A percentile compares a stretch with the other conserved stretches of the same genome.
Evolutionary conservation across 1,139 yeast species (phyloP).

Genomic region (Nematodospora anomalae): DNA sequence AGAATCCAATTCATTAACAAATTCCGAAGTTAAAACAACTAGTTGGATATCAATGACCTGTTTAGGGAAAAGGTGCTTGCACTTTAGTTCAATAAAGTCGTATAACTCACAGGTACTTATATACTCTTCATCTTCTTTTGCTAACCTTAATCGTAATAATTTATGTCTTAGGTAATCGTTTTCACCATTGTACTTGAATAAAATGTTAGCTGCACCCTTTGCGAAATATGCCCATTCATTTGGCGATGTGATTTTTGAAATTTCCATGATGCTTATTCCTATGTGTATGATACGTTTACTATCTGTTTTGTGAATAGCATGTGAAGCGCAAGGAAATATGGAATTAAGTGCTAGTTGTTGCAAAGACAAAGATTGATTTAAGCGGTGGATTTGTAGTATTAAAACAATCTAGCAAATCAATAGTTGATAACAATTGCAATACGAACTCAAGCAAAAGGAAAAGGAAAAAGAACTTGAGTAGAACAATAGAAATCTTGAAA

Average conservation of each 20-base stretch:
- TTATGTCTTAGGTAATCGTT: constrained; percentile 38
- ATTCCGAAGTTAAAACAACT: constrained; percentile 36
- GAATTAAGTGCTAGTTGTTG: no score
- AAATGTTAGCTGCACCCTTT: constrained; percentile 48
- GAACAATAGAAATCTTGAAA: no score
- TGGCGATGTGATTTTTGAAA: constrained; percentile 41
- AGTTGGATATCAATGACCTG: constrained; percentile 42
- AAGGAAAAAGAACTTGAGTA: no score
- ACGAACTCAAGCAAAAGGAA: no score
- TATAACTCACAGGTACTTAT: constrained; percentile 45
- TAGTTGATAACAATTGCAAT: no score
- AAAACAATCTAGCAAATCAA: no score
- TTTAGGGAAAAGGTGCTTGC: constrained; percentile 41
- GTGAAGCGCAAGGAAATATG: no score
- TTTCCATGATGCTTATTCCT: constrained; percentile 39
- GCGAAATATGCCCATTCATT: constrained; percentile 47
- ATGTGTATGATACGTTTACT: no score
- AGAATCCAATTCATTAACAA: constrained; percentile 31
- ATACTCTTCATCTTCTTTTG: constrained; percentile 39
- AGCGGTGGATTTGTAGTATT: no score
- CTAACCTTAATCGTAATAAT: constrained; percentile 37
- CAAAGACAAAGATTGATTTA: no score
- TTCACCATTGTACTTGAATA: constrained; percentile 40
- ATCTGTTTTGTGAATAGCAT: no score
- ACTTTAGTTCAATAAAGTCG: constrained; percentile 44